Evolutionary conservation across 306 rosid species (phyloP).

Genomic region (Quercus agrifolia): DNA sequence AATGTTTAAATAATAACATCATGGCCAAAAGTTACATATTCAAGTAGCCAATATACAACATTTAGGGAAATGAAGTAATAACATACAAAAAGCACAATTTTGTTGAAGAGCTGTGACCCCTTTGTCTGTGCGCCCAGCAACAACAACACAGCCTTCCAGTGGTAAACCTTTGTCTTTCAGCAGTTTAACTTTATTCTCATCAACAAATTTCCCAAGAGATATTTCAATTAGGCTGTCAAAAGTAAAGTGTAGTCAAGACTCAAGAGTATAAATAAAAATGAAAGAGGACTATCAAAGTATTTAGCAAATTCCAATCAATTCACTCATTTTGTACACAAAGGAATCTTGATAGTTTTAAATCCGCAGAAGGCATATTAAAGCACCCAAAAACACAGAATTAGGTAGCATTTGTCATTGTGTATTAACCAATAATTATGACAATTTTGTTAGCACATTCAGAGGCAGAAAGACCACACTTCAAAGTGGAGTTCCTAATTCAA

Average conservation of each 20-base stretch:
- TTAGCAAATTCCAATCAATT: not conserved
- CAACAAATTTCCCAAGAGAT: constrained; percentile 80
- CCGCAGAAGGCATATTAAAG: not conserved
- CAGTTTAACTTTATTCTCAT: constrained; percentile 67
- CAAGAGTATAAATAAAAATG: constrained; percentile 16
- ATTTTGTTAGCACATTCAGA: not conserved
- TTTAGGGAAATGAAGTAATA: not conserved
- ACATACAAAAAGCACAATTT: constrained; percentile 92
- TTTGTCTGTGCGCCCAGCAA: constrained; percentile 99
- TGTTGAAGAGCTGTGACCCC: constrained; percentile 92
- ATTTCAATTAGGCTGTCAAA: constrained; percentile 55
- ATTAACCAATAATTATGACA: not conserved
- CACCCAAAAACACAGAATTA: not conserved
- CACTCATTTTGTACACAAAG: not conserved
- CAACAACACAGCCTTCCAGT: constrained; percentile 64
- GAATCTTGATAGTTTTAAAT: not conserved
- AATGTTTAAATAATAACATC: not conserved
- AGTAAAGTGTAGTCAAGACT: constrained; percentile 17
- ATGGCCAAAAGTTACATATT: not conserved
- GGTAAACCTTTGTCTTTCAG: constrained; percentile 71
- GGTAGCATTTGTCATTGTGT: not conserved
- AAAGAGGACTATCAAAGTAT: not conserved
- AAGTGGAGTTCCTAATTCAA: not conserved
- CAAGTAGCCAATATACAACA: not conserved
- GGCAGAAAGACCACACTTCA: not conserved